Evolutionary conservation across 2,329 filamentous ascomycete species (phyloP), one percentile per base, ranked within the genome.

Genomic region (Cercospora sp.): DNA sequence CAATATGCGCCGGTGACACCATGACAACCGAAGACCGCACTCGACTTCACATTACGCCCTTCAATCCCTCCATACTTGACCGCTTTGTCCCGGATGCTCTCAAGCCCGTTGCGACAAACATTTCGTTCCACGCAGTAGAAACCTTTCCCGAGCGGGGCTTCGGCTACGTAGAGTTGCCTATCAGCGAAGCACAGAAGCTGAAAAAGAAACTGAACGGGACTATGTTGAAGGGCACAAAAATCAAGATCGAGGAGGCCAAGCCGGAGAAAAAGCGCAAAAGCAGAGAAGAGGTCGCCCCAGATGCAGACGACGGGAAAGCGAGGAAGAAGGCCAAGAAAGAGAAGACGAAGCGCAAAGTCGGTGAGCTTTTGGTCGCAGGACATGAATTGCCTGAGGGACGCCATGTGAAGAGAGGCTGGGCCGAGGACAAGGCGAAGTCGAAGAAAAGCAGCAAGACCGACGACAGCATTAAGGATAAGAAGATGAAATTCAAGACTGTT

Each of bases 71-170:
- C 7, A 86, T 98, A 18, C 84, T 95, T 66, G 85, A 87, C 66
- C 84, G 90, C 60, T 87, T 96, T 68, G 80, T 99, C 59, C 89
- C 92, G 24, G 84, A 89, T 0, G 86, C 90, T 0, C 77, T 92
- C 13, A 86, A 88, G 40, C 84, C 88, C 13, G 83, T 83, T 57
- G 92, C 92, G 21, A 88, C 88, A 69, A 92, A 93, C 77, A 87
- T 97, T 63, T 97, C 94, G n/a, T 97, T 90, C 81, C 94, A 98
- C 80, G 84, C 85, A 5, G 82, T 97, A 72, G 87, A 93, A 77
- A 94, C 94, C 0, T 97, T 97, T 71, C 94, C 94, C 13, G 95
- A 99, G 72, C 91, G 88, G 77, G 90, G 88, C 63, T 99, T 93
- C 88, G 95, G 94, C 66, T 99, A 91, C 81, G 84, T 98, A 68